These are phyloP conservation scores for Podaxis rugospora DNA, from an alignment of 768 basidiomycete species.

Conservation along the genomic window DNA sequence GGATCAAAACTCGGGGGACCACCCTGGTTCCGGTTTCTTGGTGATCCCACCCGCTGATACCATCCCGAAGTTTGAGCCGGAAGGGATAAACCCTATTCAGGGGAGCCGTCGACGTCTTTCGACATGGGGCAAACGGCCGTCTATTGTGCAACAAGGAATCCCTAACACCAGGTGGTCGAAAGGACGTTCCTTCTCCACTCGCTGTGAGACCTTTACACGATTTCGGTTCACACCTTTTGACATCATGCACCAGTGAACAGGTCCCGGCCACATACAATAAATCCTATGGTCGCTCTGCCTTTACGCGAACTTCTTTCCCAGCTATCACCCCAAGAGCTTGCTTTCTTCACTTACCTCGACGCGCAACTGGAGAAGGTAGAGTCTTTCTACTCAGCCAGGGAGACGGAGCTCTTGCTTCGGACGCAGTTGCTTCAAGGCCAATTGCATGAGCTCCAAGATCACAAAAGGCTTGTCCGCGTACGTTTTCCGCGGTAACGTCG, in stretches of 20 bases:
- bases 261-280: conserved; percentile 6
- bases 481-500: conserved; percentile 12
- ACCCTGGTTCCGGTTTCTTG: neutral
- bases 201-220: conserved; percentile 8
- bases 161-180: neutral
- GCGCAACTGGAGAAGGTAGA: conserved; percentile 82
- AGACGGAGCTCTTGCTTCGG: conserved; percentile 52
- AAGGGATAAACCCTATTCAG: neutral
- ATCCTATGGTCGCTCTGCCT: conserved; percentile 27
- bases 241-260: neutral
- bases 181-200: conserved; percentile 8
- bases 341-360: conserved; percentile 79
- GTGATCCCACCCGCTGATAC: neutral
- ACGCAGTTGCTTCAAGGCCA: conserved; percentile 56
- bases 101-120: conserved; percentile 1
- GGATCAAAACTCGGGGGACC: neutral
- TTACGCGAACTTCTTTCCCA: conserved; percentile 46
- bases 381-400: conserved; percentile 72
- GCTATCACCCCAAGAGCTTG: conserved; percentile 55
- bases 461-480: conserved; percentile 58
- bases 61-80: neutral
- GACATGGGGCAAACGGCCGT: neutral
- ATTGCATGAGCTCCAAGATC: conserved; percentile 68
- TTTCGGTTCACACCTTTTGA: neutral
- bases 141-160: conserved; percentile 1